A percentile compares a stretch with the other conserved stretches of the same genome.
Conservation (phyloP, 306 rosid species). For the Glycine soja region DNA sequence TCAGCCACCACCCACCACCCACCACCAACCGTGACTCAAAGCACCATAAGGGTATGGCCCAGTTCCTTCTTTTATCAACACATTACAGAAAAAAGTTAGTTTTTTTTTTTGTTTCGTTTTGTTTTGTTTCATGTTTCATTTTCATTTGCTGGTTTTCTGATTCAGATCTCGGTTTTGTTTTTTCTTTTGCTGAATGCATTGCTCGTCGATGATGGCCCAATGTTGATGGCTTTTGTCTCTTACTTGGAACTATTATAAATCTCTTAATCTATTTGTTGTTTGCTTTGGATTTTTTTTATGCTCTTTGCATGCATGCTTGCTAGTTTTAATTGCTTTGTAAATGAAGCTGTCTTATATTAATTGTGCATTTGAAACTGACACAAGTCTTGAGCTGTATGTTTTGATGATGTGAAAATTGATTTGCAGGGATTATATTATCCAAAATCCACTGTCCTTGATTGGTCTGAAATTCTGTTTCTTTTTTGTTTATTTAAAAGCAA, state of each 20-base stretch:
- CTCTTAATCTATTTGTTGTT: not conserved
- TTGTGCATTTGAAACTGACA: slow-evolving; percentile 42
- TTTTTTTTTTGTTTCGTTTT: not conserved
- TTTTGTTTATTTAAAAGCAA: slow-evolving; percentile 18
- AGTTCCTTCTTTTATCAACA: slow-evolving; percentile 4
- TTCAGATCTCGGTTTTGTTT: slow-evolving; percentile 45
- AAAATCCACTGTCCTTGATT: slow-evolving; percentile 20
- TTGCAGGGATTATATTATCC: slow-evolving; percentile 24
- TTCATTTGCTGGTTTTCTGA: not conserved
- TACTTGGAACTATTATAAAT: slow-evolving; percentile 25
- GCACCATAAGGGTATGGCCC: slow-evolving; percentile 40
- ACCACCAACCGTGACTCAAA: not conserved
- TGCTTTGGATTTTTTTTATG: slow-evolving; percentile 10
- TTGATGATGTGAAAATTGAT: not conserved
- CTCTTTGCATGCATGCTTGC: slow-evolving; percentile 24
- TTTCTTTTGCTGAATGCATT: slow-evolving; percentile 45
- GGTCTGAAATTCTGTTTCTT: not conserved
- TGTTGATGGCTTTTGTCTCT: slow-evolving; percentile 20
- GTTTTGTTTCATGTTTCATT: slow-evolving; percentile 4
- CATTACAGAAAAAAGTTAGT: not conserved
- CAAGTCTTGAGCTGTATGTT: slow-evolving; percentile 11
- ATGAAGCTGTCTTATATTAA: slow-evolving; percentile 36
- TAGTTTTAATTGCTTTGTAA: slow-evolving; percentile 28
- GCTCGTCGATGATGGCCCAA: not conserved
- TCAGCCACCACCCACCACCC: slow-evolving; percentile 15